Conservation (phyloP, 176 grass and related monocot genomes). For the Triticum aestivum region IWGSC_CS_RefSeq_v2.1 NC_057800.1:718571637-718572136, state of each 20-base stretch:
- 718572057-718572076: slow-evolving; percentile 55
- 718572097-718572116: slow-evolving; percentile 63
- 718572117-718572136: slow-evolving; percentile 83
- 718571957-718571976: slow-evolving; percentile 61
- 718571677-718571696: no score
- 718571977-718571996: slow-evolving; percentile 55
- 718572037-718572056: slow-evolving; percentile 81
- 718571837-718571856: no score
- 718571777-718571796: no score
- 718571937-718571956: slow-evolving; percentile 81
- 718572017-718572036: slow-evolving; percentile 70
- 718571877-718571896: slow-evolving; percentile 50
- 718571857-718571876: slow-evolving; percentile 32
- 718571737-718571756: no score
- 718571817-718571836: no score
- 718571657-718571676: no score
- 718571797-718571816: no score
- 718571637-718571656: no score
- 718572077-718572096: slow-evolving; percentile 86
- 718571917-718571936: slow-evolving; percentile 51
- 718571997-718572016: slow-evolving; percentile 86
- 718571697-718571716: no score
- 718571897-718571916: slow-evolving; percentile 12
- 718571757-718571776: no score
- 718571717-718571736: no score